Evolutionary conservation across 148 eudicot genomes (phyloP), one percentile per base, ranked within the genome.

Genomic region (Rhododendron ovatum): DNA sequence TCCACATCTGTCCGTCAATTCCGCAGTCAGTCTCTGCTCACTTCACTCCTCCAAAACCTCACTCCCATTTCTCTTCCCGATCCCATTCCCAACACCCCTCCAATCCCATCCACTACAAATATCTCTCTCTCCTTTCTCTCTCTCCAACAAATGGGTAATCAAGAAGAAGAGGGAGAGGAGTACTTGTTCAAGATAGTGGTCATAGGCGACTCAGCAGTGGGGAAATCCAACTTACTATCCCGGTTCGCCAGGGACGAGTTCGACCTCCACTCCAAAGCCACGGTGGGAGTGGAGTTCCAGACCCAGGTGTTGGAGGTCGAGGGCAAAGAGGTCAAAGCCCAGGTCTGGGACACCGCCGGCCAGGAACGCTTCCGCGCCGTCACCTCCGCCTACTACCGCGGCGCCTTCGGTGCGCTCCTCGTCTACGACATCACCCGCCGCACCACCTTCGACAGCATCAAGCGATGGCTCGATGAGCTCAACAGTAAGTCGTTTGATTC

Each of bases 321-420:
- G 61, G 98, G 98, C 1, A 95, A 95, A 85, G 96, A 95, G 76
- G 88, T 95, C 1, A 95, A 95, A 63, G 96, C 96, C n/a, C 98
- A 95, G 89, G 93, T 95, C 83, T 95, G 98, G 98, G 98, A 95
- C 82, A 95, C 98, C 83, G 98, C 98, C 73, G 98, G 98, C 51
- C 98, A 95, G 79, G 98, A 95, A 67, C 88, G 98, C 9, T 95
- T 95, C 79, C 82, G 98, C 28, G 98, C 98, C 26, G 98, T 95
- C 41, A 95, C 98, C 59, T 95, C 98, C 61, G 96, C 98, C 74
- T 95, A 95, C 81, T 95, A 95, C 87, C 82, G 98, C 61, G 98
- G 98, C 47, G 98, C 98, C 73, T 92, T 95, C 53, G 98, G 98
- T 9, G 98, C 98, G 8, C 98, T 95, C 74, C 51, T 95, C 80